Evolutionary conservation across 371 early-diverging fungal genomes (phyloP), one percentile per base, ranked within the genome.

Genomic region (Circinella minor): DNA sequence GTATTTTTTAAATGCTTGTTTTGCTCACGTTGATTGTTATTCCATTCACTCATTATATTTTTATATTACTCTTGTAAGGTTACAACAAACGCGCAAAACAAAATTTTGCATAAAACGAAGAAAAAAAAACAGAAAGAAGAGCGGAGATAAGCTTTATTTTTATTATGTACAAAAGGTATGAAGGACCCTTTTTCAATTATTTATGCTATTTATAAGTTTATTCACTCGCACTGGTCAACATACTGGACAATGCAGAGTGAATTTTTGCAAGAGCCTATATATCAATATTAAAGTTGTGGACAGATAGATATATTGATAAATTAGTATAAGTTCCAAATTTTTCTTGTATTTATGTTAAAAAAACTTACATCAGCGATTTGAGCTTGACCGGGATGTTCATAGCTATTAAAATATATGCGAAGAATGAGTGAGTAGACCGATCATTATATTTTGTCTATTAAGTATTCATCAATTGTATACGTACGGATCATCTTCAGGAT

Each of bases 301-400:
- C 15, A 39, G 36, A 59, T 0, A 36, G 6, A 59, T 59, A 59
- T 47, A 11, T 51, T 51, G 14, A 51, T n/a, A 51, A 51, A 51
- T 51, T 4, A 13, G 17, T 51, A 13, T 2, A 4, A 51, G 43
- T 43, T 43, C 9, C 11, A 43, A 6, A 1, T 54, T 6, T 4
- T 13, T 13, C 20, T 54, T 54, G 15, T 54, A n/a, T 54, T 13
- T 18, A 5, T 38, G 1, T 6, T 14, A 39, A 39, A 38, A 39
- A 15, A 47, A 46, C 65, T 63, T 69, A 75, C 82, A 57, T 76
- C 63, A 7, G 74, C 66, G 15, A 83, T 77, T 59, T 81, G 80
- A 47, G 81, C 80, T 59, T 75, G 76, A 36, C 83, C 83, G 48
- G 76, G 73, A 39, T 76, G 71, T 65, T 83, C 83, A 62, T 83